Evolutionary conservation across 768 basidiomycete genomes (phyloP), one percentile per base, ranked within the genome.

Genomic region (Pleurotus pulmonarius): DNA sequence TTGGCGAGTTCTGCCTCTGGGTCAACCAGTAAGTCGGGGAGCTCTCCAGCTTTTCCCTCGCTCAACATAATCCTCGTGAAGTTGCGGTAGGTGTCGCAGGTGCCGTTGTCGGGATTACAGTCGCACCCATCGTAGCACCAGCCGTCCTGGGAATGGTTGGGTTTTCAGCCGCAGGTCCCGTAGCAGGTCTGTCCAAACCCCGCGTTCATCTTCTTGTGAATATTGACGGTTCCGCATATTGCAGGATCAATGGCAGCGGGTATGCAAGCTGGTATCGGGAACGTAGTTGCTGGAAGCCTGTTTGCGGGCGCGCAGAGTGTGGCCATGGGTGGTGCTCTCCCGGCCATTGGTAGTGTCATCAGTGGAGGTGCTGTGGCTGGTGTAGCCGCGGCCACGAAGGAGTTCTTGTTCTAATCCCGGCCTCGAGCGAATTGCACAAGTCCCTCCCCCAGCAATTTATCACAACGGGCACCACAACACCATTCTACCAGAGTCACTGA

Each of bases 271-370:
- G 39, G 39, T 8, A 15, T 56, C 11, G 58, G 58, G 5, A 39
- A 55, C 25, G 55, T 59, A 12, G 24, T 40, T 24, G 48, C 34
- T 20, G 58, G 58, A 15, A 56, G 54, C 39, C 15, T 48, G 11
- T 59, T 59, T 29, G 58, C 58, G 9, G 20, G 55, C 4, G 58
- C 58, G 8, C 58, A 59, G 45, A 56, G 54, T 9, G 46, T 59
- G 15, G 58, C 58, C 8, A 59, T 59, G 58, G 58, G 58, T 41
- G 58, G 58, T 3, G 55, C 58, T 5, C 25, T 59, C 37, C 40
- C 55, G 13, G 46, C 38, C 34, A 40, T 59, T 24, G 47, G 55
- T 22, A 44, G 34, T 44, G 58, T 24, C 3, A 48, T 55, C 16
- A 43, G 54, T 18, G 58, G 46, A 20, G 58, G 39, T 13, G 48